Evolutionary conservation across 768 basidiomycete species (phyloP), one percentile per base, ranked within the genome.

Genomic region (Suillus occidentalis): DNA sequence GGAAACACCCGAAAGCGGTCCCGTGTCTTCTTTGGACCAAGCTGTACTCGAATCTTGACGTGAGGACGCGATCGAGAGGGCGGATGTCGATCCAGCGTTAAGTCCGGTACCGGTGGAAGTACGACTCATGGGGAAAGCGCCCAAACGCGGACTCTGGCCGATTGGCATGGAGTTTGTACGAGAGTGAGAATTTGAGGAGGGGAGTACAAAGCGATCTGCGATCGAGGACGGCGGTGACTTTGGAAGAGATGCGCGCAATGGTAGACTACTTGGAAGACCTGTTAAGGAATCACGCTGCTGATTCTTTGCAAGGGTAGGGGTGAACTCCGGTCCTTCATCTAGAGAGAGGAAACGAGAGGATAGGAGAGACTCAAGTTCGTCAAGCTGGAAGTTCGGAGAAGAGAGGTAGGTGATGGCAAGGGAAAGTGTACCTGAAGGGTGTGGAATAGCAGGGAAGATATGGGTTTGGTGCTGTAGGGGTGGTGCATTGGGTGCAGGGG

Each of bases 311-410:
- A 92, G 79, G 0, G 92, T 93, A 0, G 91, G 92, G 0, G 89
- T 85, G 71, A 92, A 93, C 37, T 84, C 84, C 14, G 80, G 80
- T 20, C 84, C 87, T 69, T 87, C 84, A 69, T 91, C 89, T 62
- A 87, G 80, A 2, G 88, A 88, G 31, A 90, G 80, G 71, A 94
- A 91, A 16, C 86, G 81, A 4, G 88, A 89, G 3, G 90, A 92
- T 6, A 94, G 79, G 2, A 92, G 77, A 1, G 89, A 88, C 75
- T 94, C 92, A 39, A 89, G 81, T 68, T 91, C 89, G 74, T 92
- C 90, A 37, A 93, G 78, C 66, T 86, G 83, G 79, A 94, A 94
- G 70, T 84, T 79, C 5, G 91, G 90, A 1, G 83, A 78, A 14
- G 84, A 79, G 56, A 93, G 85, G 75, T 91, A 93, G 34, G 84